These are phyloP conservation scores for Purpureocillium takamizusanense DNA, from an alignment of 2,329 filamentous ascomycete genomes.

Conservation along the genomic window DNA sequence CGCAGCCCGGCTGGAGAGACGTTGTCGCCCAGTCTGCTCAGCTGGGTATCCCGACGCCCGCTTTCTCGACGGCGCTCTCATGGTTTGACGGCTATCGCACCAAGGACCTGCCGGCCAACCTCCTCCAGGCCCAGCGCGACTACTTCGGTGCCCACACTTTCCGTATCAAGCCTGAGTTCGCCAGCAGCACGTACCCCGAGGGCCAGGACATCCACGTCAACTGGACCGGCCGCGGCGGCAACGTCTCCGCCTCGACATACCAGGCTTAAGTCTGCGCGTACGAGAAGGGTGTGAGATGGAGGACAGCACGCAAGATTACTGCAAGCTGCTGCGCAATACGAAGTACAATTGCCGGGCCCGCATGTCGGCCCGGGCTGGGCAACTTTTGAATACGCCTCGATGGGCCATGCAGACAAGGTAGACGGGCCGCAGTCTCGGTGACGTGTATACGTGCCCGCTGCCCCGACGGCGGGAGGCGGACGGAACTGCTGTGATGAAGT, in stretches of 20 bases:
- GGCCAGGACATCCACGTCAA: conserved; percentile 96
- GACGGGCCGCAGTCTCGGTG: too few relatives aligned
- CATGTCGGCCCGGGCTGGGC: neutral
- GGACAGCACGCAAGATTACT: neutral
- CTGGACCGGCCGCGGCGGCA: conserved; percentile 97
- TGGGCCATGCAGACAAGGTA: neutral
- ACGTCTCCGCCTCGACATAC: conserved; percentile 96
- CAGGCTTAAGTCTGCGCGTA: conserved; percentile 58
- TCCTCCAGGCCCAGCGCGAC: conserved; percentile 97
- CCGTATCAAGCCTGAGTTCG: conserved; percentile 73
- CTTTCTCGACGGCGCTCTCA: conserved; percentile 92
- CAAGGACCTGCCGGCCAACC: conserved; percentile 93
- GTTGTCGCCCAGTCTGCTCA: conserved; percentile 86
- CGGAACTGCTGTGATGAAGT: too few relatives aligned
- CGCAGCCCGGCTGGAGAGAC: conserved; percentile 86
- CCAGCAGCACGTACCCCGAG: conserved; percentile 69
- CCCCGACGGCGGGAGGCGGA: too few relatives aligned
- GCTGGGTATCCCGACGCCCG: conserved; percentile 90
- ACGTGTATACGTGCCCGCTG: too few relatives aligned
- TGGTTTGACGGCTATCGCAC: conserved; percentile 99
- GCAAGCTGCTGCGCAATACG: too few relatives aligned
- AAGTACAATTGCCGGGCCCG: neutral
- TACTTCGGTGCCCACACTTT: conserved; percentile 98
- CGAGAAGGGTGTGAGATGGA: conserved; percentile 1
- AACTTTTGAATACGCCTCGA: neutral